Evolutionary conservation across 2,329 filamentous ascomycete genomes (phyloP), one percentile per base, ranked within the genome.

Genomic region (Chaetothyriales sp.): DNA sequence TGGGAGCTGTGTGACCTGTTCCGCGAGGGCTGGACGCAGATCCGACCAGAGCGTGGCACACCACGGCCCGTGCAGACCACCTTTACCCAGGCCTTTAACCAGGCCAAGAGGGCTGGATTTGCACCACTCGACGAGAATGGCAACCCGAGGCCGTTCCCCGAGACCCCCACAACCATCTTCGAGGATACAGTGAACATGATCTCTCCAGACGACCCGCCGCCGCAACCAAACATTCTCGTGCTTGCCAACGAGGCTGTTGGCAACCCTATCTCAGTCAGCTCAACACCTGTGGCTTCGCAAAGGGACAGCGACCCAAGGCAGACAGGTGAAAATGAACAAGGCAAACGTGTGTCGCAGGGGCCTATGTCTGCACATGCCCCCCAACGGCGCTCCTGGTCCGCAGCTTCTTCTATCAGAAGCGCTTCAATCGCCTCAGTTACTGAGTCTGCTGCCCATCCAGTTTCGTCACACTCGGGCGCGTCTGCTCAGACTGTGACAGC

Each of bases 1-100:
- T 95, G 87, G 87, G 88, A 95, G 58, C 76, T 95, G 5, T 94
- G 87, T 64, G 87, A 95, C 67, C 80, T 95, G 49, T 95, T 95
- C 72, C 78, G 87, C 46, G 85, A 92, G 68, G 87, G 87, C 18
- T 95, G 89, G 87, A 87, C 86, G 2, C 85, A 92, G 60, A 80
- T 92, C 46, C 79, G 87, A 49, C 87, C 89, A 3, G 88, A 95
- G 54, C 76, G 88, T 50, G 84, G 84, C 44, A 95, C 89, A 1
- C 89, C 90, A 12, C 77, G 87, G 39, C 85, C 88, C 1, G 85
- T 77, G 50, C 87, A 94, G 64, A 77, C 81, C 9, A 81, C 74
- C 47, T 93, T 93, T 63, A 79, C 81, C n/a, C 71, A 76, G 57
- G 65, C 67, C 20, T 69, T 73, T 47, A 68, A 73, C 47, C 73